Evolutionary conservation across 2,329 filamentous ascomycete species (phyloP).

Genomic region (Xylaria sp.): DNA sequence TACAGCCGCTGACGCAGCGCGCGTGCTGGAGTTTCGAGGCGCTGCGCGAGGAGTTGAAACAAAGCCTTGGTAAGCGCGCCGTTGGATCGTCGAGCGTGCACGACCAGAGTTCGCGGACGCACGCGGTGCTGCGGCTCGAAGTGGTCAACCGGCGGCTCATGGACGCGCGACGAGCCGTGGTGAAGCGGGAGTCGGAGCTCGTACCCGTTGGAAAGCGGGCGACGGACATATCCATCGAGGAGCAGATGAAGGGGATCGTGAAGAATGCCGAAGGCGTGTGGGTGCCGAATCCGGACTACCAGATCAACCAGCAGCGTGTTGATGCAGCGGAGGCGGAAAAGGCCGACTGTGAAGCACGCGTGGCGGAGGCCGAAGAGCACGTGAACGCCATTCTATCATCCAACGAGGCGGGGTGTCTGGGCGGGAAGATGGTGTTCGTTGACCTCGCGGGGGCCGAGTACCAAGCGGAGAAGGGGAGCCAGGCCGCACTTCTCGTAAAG

Average conservation of each 20-base stretch:
- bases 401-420: neutral
- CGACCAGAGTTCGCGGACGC: conserved; percentile 4
- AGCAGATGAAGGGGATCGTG: neutral
- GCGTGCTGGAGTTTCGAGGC: conserved; percentile 1
- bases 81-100: neutral
- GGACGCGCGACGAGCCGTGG: neutral
- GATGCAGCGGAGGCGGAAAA: conserved; percentile 2
- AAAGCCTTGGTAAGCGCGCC: neutral
- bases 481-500: neutral
- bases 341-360: neutral
- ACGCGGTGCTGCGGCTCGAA: conserved; percentile 1
- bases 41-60: neutral
- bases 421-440: conserved; percentile 6
- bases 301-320: conserved; percentile 1
- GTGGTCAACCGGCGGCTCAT: neutral
- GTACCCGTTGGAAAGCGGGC: neutral
- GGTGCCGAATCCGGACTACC: neutral
- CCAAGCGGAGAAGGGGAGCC: neutral
- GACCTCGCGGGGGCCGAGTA: conserved; percentile 3
- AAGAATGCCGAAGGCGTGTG: conserved; percentile 1
- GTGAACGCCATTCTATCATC: neutral
- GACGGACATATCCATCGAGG: conserved; percentile 2
- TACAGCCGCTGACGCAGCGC: neutral
- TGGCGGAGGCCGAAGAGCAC: neutral
- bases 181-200: neutral